Evolutionary conservation across 1,284 basidiomycete species (phyloP).

Genomic region (Sanguinoderma infundibulare): DNA sequence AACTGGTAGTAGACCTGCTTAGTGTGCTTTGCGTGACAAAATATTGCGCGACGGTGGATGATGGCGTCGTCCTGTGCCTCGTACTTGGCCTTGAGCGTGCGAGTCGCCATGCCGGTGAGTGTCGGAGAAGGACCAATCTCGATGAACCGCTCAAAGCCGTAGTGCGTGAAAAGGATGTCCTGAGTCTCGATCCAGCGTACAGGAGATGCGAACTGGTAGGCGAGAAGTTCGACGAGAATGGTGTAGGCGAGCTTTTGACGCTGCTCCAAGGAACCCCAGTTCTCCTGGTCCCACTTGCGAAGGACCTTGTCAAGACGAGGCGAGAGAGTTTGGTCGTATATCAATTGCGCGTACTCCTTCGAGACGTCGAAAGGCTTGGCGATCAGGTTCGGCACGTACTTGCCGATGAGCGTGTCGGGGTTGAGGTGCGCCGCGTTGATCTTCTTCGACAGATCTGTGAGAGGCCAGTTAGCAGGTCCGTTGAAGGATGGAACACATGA

Average conservation of each 20-base stretch:
- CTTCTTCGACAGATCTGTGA: conserved; percentile 93
- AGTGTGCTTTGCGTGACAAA: conserved; percentile 93
- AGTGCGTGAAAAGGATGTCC: conserved; percentile 91
- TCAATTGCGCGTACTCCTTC: conserved; percentile 91
- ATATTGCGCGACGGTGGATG: conserved; percentile 80
- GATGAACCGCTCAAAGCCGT: conserved; percentile 91
- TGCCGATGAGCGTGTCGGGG: conserved; percentile 90
- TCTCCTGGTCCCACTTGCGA: conserved; percentile 91
- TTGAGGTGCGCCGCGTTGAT: conserved; percentile 91
- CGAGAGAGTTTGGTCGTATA: conserved; percentile 94
- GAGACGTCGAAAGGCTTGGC: conserved; percentile 94
- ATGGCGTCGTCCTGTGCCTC: conserved; percentile 89
- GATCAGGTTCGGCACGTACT: conserved; percentile 97
- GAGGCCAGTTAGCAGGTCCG: background rate
- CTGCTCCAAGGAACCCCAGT: conserved; percentile 83
- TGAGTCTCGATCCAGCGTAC: conserved; percentile 99
- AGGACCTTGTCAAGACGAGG: conserved; percentile 93
- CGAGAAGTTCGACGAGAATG: conserved; percentile 94
- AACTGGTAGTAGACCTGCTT: conserved; percentile 99
- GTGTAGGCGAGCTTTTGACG: conserved; percentile 94
- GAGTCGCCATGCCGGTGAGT: conserved; percentile 93
- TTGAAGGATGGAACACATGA: conserved; percentile 1
- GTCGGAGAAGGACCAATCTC: conserved; percentile 97
- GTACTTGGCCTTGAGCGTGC: conserved; percentile 96
- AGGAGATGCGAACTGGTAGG: conserved; percentile 95